Percentiles rank a stretch among this genome's conserved stretches.
These are phyloP conservation scores for Podaxis sp. DNA, from an alignment of 768 basidiomycete genomes.

Conservation along the genomic window DNA sequence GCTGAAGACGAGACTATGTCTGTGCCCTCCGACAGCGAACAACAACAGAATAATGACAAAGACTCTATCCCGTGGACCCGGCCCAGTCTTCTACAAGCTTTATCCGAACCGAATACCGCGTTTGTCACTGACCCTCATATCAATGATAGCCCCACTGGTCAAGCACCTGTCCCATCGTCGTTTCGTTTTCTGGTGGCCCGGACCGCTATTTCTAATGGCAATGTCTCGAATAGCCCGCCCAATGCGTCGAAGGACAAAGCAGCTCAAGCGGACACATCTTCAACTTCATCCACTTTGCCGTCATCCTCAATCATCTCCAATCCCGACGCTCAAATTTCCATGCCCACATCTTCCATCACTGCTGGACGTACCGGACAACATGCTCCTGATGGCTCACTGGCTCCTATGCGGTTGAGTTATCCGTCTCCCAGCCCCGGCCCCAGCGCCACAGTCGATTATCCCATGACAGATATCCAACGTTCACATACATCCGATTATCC, in stretches of 20 bases:
- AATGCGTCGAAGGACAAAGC: not conserved
- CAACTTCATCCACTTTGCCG: not conserved
- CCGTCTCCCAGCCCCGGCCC: constrained; percentile 1
- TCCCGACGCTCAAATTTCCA: not conserved
- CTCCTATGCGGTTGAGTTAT: not conserved
- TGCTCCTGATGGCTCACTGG: not conserved
- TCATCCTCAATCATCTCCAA: not conserved
- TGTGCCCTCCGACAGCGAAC: not conserved
- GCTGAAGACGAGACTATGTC: not conserved
- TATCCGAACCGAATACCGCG: not conserved
- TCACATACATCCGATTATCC: not conserved
- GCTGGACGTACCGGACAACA: not conserved
- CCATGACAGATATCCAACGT: not conserved
- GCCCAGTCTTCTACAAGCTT: not conserved
- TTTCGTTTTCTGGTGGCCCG: not conserved
- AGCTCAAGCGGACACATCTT: not conserved
- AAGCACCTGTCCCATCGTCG: not conserved
- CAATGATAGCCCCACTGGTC: not conserved
- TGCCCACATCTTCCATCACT: not conserved
- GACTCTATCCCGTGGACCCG: not conserved
- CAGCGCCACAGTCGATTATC: not conserved
- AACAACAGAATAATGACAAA: not conserved
- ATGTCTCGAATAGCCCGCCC: not conserved
- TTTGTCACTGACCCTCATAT: not conserved
- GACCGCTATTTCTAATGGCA: not conserved